Evolutionary conservation across 164 flowering plant species (phyloP), one percentile per base, ranked within the genome.

Genomic region (Tinospora cordifolia): DNA sequence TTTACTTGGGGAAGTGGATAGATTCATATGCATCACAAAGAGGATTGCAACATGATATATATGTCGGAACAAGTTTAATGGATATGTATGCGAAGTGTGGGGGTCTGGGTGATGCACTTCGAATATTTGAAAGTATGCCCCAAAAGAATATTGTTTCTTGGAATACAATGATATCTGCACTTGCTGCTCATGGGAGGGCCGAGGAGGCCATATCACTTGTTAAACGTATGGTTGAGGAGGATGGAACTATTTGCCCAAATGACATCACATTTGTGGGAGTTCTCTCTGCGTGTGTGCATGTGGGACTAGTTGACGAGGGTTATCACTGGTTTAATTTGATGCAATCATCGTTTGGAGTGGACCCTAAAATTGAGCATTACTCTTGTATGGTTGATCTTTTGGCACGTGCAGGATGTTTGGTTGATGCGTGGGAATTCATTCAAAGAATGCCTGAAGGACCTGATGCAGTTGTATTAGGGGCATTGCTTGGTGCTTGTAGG

Each of bases 221-320:
- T 65, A 41, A 65, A 30, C 46, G 51, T n/a, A 65, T 65, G 68
- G 27, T 65, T 39, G 51, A 40, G 54, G 66, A 64, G n/a, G 68
- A 39, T 65, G 26, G 5, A 39, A 39, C 68, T 65, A 19, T 65
- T 27, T 24, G 12, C 15, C 68, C 68, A 65, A 65, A 65, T 65
- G 68, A 65, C 27, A 65, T 65, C 6, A 40, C 68, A 7, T 40
- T 65, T 65, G 68, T 65, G 44, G 68, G 68, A 22, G 68, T 65
- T 39, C 68, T 65, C 21, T 65, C 68, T 65, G 68, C 68, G 3
- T 65, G 68, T 65, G 68, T 65, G 49, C 68, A 65, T 65, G 68
- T 26, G n/a, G 68, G 68, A 25, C 46, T 65, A 25, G 44, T 65
- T 21, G 49, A 65, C 22, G 51, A 65, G 68, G 68, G 68, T 10